These are phyloP conservation scores for Macrocystidia cucumis DNA, from an alignment of 1,284 basidiomycete species.

Conservation along the genomic window DNA sequence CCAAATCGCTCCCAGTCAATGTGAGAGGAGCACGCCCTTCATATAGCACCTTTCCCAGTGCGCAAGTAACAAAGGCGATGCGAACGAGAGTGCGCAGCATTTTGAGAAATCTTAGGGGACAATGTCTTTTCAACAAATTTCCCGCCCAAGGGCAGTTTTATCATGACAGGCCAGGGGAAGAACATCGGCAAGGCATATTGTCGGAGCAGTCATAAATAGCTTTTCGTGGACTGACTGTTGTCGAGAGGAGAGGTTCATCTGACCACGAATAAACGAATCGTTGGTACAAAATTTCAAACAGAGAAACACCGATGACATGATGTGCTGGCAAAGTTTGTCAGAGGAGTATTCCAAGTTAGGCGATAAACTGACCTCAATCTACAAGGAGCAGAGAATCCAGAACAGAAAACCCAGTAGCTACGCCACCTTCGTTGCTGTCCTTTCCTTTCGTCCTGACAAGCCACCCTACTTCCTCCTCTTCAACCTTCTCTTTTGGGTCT, in stretches of 20 bases:
- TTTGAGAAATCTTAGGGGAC: not conserved
- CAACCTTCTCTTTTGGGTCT: constrained; percentile 13
- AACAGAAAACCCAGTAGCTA: constrained; percentile 88
- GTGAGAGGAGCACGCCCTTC: constrained; percentile 46
- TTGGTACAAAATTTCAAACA: too few relatives aligned
- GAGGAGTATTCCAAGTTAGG: not conserved
- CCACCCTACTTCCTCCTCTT: constrained; percentile 73
- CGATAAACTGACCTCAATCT: constrained; percentile 19
- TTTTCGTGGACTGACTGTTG: too few relatives aligned
- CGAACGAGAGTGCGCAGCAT: not conserved
- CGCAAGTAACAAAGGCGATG: not conserved
- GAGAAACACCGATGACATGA: too few relatives aligned
- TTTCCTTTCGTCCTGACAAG: constrained; percentile 89
- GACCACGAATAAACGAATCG: too few relatives aligned
- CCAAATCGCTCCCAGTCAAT: constrained; percentile 31
- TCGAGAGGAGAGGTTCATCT: too few relatives aligned
- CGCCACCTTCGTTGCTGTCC: constrained; percentile 91
- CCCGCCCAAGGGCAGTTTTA: not conserved
- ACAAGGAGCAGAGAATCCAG: constrained; percentile 78
- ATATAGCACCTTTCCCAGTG: constrained; percentile 33
- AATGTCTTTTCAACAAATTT: not conserved
- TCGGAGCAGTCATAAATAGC: too few relatives aligned
- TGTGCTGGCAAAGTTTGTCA: too few relatives aligned
- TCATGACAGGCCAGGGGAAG: not conserved
- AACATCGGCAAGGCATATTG: not conserved